Conservation (phyloP, 176 grass and related monocot species). For the Guadua angustifolia region DNA sequence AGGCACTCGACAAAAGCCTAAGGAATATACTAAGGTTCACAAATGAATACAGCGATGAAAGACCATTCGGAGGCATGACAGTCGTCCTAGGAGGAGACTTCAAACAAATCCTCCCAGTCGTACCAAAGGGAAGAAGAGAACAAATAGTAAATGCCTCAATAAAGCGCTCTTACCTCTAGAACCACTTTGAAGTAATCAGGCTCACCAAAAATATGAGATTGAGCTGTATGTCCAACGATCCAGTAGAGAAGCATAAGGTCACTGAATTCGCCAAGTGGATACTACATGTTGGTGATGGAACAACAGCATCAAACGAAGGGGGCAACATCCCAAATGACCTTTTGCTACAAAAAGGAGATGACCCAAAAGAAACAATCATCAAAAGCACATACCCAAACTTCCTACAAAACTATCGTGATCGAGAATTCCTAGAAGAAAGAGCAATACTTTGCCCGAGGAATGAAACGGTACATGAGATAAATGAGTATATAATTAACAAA, state of each 20-base stretch:
- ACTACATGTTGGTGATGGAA: too few relatives aligned
- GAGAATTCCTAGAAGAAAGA: neutral
- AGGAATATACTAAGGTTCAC: constrained; percentile 4
- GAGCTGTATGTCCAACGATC: too few relatives aligned
- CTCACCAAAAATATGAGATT: too few relatives aligned
- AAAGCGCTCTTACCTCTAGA: too few relatives aligned
- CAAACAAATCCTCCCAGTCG: constrained; percentile 23
- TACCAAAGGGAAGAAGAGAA: neutral
- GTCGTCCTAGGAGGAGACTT: constrained; percentile 31
- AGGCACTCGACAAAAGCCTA: constrained; percentile 29
- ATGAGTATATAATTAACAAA: constrained; percentile 5
- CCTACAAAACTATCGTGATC: neutral
- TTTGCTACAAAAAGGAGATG: neutral
- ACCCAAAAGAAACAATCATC: neutral
- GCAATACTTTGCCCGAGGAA: neutral
- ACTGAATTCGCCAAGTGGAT: too few relatives aligned
- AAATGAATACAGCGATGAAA: neutral
- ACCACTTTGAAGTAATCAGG: too few relatives aligned
- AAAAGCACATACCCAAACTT: neutral
- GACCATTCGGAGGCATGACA: constrained; percentile 24
- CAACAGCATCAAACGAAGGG: too few relatives aligned
- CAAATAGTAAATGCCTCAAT: neutral
- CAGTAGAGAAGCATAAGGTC: too few relatives aligned
- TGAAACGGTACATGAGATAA: neutral
- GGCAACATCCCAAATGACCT: too few relatives aligned